Base-by-base conservation (phyloP, 352 stramenopile genomes). In the Thraustochytrium sp. region DNA sequence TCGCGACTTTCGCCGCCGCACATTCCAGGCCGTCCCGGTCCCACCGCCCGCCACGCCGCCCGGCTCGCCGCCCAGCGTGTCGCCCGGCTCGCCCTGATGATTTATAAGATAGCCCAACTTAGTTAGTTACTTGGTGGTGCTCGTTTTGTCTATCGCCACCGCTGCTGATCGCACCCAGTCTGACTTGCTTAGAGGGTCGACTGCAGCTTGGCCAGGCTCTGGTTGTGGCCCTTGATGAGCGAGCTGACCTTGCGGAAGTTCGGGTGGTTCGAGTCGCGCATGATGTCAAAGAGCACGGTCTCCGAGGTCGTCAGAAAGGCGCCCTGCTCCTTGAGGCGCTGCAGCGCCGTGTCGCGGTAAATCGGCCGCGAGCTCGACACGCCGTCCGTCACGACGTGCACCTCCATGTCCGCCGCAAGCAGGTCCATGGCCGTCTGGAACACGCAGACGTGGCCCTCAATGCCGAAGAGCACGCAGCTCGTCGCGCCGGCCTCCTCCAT, bases 391-490 rank as follows among this genome's bases (percentile, higher is more conserved):
- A 99, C 90, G 11, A 99, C 88, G 88, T 99, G 96, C 9, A 99
- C 96, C 76, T 98, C 93, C 76, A 96, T 96, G n/a, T 94, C 96
- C 42, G 51, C 37, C 73, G 97, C 94, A 26, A 99, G 85, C 53
- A 99, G 88, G 87, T 99, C 96, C 40, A 99, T 88, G 63, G 90
- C 94, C 40, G 95, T 99, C 90, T 99, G 95, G 84, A 98, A 91
- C 23, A 97, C 92, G 75, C 94, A 97, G 59, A 97, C 94, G 80
- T 97, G 89, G 80, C 90, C 92, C 89, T 99, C 96, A 64, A 99
- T 99, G 34, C 96, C 96, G 54, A 97, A 97, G n/a, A 99, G 87
- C 44, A 98, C 90, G 55, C 96, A 90, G 75, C 31, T 64, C 40
- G 9, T 46, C 51, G 59, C 26, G 9, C 34, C n/a, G 40, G 40